phyloP scores from a whole-genome alignment of 306 rosid species.

The Fragaria vesca region DNA sequence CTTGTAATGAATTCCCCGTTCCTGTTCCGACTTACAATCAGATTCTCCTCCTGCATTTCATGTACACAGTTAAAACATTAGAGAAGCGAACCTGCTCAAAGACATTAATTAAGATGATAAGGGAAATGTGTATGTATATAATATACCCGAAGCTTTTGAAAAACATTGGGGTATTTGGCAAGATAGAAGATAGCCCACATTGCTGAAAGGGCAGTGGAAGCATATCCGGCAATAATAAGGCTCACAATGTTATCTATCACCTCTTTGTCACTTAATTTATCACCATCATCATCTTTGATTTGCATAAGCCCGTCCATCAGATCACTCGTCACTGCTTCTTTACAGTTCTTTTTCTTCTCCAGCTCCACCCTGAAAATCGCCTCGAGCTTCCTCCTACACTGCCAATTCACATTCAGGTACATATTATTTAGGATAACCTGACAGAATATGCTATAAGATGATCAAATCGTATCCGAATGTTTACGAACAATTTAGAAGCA shows the following conservation, averaged over 20 bases:
- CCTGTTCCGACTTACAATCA: too few relatives aligned
- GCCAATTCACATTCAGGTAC: background rate
- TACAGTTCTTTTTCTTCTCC: conserved; percentile 30
- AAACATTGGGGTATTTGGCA: conserved; percentile 39
- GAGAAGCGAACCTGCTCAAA: background rate
- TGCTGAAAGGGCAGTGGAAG: conserved; percentile 27
- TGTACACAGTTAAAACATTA: background rate
- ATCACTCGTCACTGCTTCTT: conserved; percentile 18
- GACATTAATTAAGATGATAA: background rate
- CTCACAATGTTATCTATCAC: conserved; percentile 42
- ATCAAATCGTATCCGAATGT: background rate
- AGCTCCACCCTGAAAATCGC: conserved; percentile 36
- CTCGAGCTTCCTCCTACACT: conserved; percentile 40
- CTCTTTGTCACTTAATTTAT: conserved; percentile 37
- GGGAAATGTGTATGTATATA: background rate
- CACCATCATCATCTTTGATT: conserved; percentile 37
- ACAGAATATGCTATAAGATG: background rate
- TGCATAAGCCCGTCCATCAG: conserved; percentile 53
- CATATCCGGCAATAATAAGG: conserved; percentile 38
- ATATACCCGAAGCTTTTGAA: conserved; percentile 31
- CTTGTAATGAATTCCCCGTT: conserved; percentile 29
- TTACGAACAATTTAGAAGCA: too few relatives aligned
- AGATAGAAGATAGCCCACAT: conserved; percentile 46
- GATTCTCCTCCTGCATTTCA: background rate
- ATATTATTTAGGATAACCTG: background rate